Base-by-base conservation (phyloP, 306 rosid genomes). In the Rosa multiflora region DNA sequence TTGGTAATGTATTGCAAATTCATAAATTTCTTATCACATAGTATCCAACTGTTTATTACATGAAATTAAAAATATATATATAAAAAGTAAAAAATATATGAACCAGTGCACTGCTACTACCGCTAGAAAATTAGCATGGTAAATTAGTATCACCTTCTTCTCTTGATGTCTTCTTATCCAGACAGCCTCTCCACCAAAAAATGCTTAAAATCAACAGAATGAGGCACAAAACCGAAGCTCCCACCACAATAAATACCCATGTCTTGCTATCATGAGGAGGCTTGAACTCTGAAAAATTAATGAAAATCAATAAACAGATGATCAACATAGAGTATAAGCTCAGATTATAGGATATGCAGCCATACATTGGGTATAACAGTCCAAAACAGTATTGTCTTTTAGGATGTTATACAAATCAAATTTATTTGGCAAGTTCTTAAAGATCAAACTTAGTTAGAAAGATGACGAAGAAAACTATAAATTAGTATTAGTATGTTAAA, bases 101-200 rank as follows among this genome's bases (percentile, higher is more conserved):
- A 49, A 52, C n/a, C n/a, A 52, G 15, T 15, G 56, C 56, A 52
- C 17, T 17, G 56, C 56, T 17, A 51, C n/a, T 51, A 49, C 6
- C 18, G 13, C 55, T 13, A 51, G 20, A 51, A 51, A 51, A 4
- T 51, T 51, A 51, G 56, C 6, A 51, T 14, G 56, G 56, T 51
- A 52, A 15, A 52, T 15, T 52, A 52, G n/a, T 4, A 52, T n/a
- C n/a, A 52, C 56, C 56, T 52, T 52, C n/a, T 52, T 52, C 56
- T 52, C 56, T 52, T 52, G 56, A 52, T 52, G 56, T 52, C 56
- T 52, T 52, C 56, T 52, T 52, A 52, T 52, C 56, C n/a, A 52
- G n/a, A 17, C n/a, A 52, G 56, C 56, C 56, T 52, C 56, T 52
- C n/a, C 56, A 68, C 68, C 68, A 62, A 29, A 62, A 42, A 62